A percentile compares a stretch with the other conserved stretches of the same genome.
Evolutionary conservation across 164 flowering plant genomes (phyloP).

Genomic region (Pachysandra terminalis): DNA sequence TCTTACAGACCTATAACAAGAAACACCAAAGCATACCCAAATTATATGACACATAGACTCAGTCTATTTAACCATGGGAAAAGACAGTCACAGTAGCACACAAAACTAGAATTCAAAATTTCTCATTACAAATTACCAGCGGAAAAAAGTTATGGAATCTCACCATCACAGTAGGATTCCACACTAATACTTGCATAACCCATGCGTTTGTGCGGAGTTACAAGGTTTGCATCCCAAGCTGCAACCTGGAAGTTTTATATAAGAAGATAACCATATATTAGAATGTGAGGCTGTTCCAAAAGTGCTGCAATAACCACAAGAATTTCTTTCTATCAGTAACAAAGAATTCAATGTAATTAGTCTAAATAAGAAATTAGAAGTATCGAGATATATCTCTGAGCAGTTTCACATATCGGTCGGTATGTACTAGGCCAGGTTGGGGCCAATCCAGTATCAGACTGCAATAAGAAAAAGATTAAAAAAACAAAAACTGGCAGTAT

Average conservation of each 20-base stretch:
- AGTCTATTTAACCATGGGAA: background rate
- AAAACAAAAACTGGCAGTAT: too few relatives aligned
- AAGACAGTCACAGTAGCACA: background rate
- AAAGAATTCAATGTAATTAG: too few relatives aligned
- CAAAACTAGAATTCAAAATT: background rate
- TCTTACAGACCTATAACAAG: conserved; percentile 2
- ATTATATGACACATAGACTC: background rate
- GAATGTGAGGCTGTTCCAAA: background rate
- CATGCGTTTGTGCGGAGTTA: conserved; percentile 97
- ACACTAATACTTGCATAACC: conserved; percentile 67
- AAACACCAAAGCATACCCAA: background rate
- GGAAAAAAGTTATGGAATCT: conserved; percentile 13
- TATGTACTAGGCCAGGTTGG: too few relatives aligned
- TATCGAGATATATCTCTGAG: too few relatives aligned
- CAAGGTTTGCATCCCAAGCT: conserved; percentile 99
- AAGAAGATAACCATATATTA: background rate
- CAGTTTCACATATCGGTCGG: too few relatives aligned
- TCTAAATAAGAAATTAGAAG: too few relatives aligned
- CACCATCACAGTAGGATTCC: conserved; percentile 78
- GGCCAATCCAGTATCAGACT: too few relatives aligned
- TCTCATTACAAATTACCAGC: background rate
- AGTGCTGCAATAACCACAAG: background rate
- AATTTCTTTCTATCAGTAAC: too few relatives aligned
- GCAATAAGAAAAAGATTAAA: too few relatives aligned
- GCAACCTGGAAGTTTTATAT: conserved; percentile 55